Conservation (phyloP, 2,329 filamentous ascomycete genomes). For the Colletotrichum sp. region DNA sequence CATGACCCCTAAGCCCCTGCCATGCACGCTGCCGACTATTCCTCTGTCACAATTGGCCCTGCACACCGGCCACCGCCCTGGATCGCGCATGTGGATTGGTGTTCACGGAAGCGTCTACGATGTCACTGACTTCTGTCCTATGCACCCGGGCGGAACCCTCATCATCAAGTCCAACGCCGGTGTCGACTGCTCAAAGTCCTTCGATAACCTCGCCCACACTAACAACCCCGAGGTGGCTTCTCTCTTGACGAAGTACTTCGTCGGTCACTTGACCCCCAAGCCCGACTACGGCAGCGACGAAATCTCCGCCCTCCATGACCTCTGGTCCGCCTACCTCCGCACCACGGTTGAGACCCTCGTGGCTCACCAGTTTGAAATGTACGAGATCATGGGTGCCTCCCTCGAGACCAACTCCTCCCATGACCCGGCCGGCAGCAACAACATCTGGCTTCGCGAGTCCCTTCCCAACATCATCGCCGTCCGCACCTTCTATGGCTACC, state of each 20-base stretch:
- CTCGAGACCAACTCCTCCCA: conserved; percentile 1
- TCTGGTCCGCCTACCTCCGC: conserved; percentile 55
- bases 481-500: conserved; percentile 57
- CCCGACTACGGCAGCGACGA: conserved; percentile 50
- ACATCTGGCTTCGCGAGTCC: conserved; percentile 51
- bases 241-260: conserved; percentile 59
- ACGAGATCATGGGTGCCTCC: conserved; percentile 51
- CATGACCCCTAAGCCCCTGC: conserved; percentile 59
- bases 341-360: conserved; percentile 56
- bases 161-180: conserved; percentile 61
- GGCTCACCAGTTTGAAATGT: conserved; percentile 58
- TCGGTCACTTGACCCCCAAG: conserved; percentile 55
- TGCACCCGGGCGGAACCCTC: conserved; percentile 58
- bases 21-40: conserved; percentile 55
- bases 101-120: conserved; percentile 60
- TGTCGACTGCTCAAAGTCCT: conserved; percentile 57
- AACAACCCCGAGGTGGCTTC: conserved; percentile 60
- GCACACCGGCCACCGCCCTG: conserved; percentile 55
- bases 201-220: conserved; percentile 59
- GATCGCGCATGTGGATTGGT: conserved; percentile 54
- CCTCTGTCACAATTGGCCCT: conserved; percentile 53
- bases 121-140: conserved; percentile 56
- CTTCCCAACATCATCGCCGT: conserved; percentile 55
- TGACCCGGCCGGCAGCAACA: conserved; percentile 21
- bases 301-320: conserved; percentile 49